Conservation (phyloP, 169 alveolate genomes). For the Perkinsus chesapeaki region DNA sequence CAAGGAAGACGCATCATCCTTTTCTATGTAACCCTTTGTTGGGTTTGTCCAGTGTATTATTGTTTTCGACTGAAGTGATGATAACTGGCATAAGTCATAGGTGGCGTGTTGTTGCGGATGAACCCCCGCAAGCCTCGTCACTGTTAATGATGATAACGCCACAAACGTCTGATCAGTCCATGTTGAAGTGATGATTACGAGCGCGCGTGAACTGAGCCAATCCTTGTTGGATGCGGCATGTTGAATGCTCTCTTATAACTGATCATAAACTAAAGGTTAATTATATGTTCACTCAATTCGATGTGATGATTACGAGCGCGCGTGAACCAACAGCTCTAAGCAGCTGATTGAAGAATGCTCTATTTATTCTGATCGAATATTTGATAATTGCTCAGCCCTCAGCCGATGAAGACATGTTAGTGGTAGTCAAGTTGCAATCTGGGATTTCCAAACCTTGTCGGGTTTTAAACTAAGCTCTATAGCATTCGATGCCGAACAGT, state of each 20-base stretch:
- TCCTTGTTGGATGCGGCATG: background rate
- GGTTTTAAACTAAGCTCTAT: no score
- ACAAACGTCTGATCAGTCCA: background rate
- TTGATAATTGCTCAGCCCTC: background rate
- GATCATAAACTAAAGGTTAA: no score
- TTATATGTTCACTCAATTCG: no score
- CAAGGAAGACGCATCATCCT: background rate
- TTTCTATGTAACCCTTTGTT: background rate
- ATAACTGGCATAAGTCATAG: background rate
- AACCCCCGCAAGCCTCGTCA: constrained; percentile 7
- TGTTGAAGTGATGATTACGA: background rate
- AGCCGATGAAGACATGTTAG: background rate
- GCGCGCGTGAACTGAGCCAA: background rate
- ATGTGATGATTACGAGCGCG: background rate
- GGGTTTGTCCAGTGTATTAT: background rate
- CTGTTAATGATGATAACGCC: background rate
- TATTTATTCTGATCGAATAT: background rate
- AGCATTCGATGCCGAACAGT: no score
- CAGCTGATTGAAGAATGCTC: background rate
- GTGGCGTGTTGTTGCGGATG: background rate
- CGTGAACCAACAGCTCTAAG: background rate
- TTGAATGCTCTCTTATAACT: background rate
- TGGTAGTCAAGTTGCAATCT: background rate
- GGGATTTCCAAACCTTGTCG: background rate
- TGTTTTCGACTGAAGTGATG: background rate